These are phyloP conservation scores for Populus alba DNA, from an alignment of 345 rosid genomes.

Conservation along the genomic window DNA sequence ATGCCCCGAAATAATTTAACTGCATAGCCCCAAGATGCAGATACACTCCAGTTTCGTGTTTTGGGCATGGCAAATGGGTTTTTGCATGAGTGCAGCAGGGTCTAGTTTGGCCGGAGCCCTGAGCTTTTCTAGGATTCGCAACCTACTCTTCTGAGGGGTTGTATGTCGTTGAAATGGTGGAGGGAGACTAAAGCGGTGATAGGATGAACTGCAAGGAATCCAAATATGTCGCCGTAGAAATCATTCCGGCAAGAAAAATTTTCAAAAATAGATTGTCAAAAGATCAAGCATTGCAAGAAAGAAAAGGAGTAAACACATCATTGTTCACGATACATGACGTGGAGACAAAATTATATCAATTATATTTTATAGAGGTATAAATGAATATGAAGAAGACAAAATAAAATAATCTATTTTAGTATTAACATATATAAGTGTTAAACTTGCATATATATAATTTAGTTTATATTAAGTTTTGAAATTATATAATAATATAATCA, in stretches of 20 bases:
- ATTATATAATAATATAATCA: too few relatives aligned
- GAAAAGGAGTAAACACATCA: background rate
- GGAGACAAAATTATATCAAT: too few relatives aligned
- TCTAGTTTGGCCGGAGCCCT: constrained; percentile 44
- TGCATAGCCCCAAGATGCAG: constrained; percentile 79
- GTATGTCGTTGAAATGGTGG: constrained; percentile 64
- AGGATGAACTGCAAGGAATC: constrained; percentile 78
- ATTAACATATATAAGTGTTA: too few relatives aligned
- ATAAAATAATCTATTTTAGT: too few relatives aligned
- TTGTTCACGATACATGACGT: too few relatives aligned
- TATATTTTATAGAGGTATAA: too few relatives aligned
- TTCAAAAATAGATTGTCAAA: background rate
- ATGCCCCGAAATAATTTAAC: constrained; percentile 58
- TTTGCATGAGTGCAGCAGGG: constrained; percentile 64
- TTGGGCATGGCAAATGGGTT: constrained; percentile 65
- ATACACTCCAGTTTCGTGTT: constrained; percentile 56
- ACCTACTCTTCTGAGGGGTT: constrained; percentile 55
- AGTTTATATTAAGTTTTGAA: too few relatives aligned
- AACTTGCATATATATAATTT: too few relatives aligned
- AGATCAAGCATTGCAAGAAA: background rate
- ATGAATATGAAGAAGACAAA: too few relatives aligned
- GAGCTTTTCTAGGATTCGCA: constrained; percentile 45
- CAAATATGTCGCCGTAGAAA: constrained; percentile 52
- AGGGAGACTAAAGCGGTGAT: constrained; percentile 60
- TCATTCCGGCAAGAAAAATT: constrained; percentile 41